Evolutionary conservation across 1,139 yeast species (phyloP).

Genomic region (Nematodospora anomalae): DNA sequence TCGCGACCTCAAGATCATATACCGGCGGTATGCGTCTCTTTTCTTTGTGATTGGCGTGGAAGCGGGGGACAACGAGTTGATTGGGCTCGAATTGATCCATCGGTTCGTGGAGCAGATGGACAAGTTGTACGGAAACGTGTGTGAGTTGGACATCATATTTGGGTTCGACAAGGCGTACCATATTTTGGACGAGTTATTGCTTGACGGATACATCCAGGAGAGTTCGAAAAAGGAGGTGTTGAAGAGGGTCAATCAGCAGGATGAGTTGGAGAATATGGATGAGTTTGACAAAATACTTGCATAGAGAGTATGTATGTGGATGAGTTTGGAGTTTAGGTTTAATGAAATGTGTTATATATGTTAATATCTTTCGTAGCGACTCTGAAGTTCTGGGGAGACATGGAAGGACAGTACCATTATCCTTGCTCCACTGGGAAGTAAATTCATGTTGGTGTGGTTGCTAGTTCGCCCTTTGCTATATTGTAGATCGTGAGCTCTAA

Average conservation of each 20-base stretch:
- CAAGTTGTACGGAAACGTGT: constrained; percentile 92
- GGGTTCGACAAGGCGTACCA: constrained; percentile 93
- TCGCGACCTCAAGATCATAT: constrained; percentile 82
- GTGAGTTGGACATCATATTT: constrained; percentile 90
- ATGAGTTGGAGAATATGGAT: constrained; percentile 56
- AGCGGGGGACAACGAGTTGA: constrained; percentile 80
- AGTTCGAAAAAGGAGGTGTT: constrained; percentile 79
- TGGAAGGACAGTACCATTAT: too few species aligned
- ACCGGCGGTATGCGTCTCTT: constrained; percentile 88
- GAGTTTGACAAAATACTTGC: constrained; percentile 46
- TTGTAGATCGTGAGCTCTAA: too few species aligned
- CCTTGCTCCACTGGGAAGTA: too few species aligned
- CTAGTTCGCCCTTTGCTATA: too few species aligned
- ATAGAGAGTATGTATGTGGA: too few species aligned
- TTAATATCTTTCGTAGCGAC: too few species aligned
- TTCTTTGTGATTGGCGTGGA: constrained; percentile 88
- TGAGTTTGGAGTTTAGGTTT: too few species aligned
- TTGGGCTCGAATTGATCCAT: constrained; percentile 84
- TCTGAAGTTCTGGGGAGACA: too few species aligned
- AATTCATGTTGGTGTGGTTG: too few species aligned
- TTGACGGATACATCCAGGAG: constrained; percentile 83
- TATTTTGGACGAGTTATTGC: constrained; percentile 84
- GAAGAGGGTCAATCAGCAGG: constrained; percentile 75
- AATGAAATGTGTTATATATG: too few species aligned
- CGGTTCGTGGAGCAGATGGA: constrained; percentile 97